Evolutionary conservation across 1,139 yeast species (phyloP).

Genomic region (Sugiyamaella japonica): DNA sequence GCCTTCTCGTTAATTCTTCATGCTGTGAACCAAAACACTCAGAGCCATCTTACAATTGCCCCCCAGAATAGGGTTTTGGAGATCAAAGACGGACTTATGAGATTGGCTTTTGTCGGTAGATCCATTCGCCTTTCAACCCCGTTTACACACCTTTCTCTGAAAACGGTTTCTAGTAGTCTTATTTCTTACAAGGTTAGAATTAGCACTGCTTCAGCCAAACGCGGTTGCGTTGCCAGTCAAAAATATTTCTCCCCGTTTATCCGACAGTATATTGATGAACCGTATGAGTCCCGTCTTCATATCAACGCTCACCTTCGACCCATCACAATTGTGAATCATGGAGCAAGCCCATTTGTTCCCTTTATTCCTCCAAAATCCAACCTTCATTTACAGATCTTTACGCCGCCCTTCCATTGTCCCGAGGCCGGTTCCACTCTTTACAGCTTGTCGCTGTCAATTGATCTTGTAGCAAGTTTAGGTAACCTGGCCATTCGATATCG

Average conservation of each 20-base stretch:
- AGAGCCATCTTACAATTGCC: slow-evolving; percentile 10
- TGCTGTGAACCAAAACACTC: not conserved
- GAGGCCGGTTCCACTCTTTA: slow-evolving; percentile 26
- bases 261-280: slow-evolving; percentile 61
- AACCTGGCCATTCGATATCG: slow-evolving; percentile 41
- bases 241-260: slow-evolving; percentile 54
- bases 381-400: slow-evolving; percentile 40
- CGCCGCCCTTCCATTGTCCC: slow-evolving; percentile 26
- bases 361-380: slow-evolving; percentile 37
- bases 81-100: slow-evolving; percentile 10
- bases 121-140: slow-evolving; percentile 13
- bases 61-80: not conserved
- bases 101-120: slow-evolving; percentile 13
- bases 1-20: slow-evolving; percentile 7
- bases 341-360: slow-evolving; percentile 77
- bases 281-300: slow-evolving; percentile 76
- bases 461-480: slow-evolving; percentile 40
- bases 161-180: slow-evolving; percentile 22
- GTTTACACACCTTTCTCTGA: slow-evolving; percentile 21
- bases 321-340: slow-evolving; percentile 54
- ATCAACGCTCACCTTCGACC: slow-evolving; percentile 46
- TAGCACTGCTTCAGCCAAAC: slow-evolving; percentile 8
- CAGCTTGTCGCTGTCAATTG: slow-evolving; percentile 34
- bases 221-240: slow-evolving; percentile 14
- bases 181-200: slow-evolving; percentile 24